Percentiles rank a stretch among this genome's conserved stretches.
Conservation (phyloP, 495 filamentous ascomycete species). For the Pseudoneurospora amorphoporcata region DNA sequence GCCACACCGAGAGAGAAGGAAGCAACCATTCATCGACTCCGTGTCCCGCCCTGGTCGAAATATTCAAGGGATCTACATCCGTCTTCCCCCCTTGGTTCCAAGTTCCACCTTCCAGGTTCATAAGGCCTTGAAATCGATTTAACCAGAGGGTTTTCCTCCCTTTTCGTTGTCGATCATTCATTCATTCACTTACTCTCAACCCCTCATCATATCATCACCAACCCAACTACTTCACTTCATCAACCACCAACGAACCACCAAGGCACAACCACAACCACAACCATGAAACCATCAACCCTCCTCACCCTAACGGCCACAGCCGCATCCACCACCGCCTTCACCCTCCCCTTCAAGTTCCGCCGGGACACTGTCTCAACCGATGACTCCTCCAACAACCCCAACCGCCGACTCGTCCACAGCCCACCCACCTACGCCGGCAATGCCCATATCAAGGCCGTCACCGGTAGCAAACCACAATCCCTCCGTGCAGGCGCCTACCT, state of each 20-base stretch:
- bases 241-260: not conserved
- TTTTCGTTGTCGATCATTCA: not conserved
- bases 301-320: slow-evolving; percentile 1
- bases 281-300: slow-evolving; percentile 6
- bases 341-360: not conserved
- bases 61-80: not conserved
- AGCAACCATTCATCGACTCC: not conserved
- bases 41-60: not conserved
- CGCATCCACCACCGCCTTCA: not conserved
- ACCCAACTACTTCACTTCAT: no score
- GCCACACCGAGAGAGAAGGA: not conserved
- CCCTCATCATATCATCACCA: no score
- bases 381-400: not conserved
- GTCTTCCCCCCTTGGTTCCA: not conserved
- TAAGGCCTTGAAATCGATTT: not conserved
- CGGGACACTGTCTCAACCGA: not conserved
- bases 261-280: not conserved
- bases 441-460: not conserved
- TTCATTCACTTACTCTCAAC: not conserved
- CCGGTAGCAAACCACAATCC: not conserved
- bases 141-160: not conserved
- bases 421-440: not conserved
- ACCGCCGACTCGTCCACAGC: slow-evolving; percentile 4
- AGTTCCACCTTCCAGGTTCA: not conserved
- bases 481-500: slow-evolving; percentile 11